These are phyloP conservation scores for Alternaria sp. DNA, from an alignment of 2,329 filamentous ascomycete species.

Conservation along the genomic window DNA sequence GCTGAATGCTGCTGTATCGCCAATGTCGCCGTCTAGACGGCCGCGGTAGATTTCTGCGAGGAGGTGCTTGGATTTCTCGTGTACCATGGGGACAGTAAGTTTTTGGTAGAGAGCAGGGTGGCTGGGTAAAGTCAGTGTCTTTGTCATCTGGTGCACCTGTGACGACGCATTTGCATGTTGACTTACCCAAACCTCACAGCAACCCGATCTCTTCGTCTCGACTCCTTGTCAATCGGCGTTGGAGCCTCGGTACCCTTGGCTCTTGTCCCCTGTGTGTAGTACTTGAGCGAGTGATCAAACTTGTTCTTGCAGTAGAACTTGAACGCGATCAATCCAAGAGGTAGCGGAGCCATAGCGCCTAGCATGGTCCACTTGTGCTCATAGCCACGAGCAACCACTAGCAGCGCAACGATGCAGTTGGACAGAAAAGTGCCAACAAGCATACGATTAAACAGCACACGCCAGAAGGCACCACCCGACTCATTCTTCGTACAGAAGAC, in stretches of 20 bases:
- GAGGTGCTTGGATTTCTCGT: conserved; percentile 86
- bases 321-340: conserved; percentile 80
- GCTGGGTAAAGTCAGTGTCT: conserved; percentile 44
- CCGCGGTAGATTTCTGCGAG: conserved; percentile 87
- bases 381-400: conserved; percentile 72
- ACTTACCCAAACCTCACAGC: conserved; percentile 72
- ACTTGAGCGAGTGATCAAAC: conserved; percentile 83
- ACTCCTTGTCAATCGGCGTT: conserved; percentile 54
- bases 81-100: conserved; percentile 93
- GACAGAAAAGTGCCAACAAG: conserved; percentile 81
- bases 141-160: too few species aligned
- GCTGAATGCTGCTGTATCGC: conserved; percentile 75
- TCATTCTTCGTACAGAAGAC: conserved; percentile 97
- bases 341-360: conserved; percentile 74
- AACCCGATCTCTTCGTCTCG: conserved; percentile 68
- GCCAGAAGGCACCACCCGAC: conserved; percentile 92
- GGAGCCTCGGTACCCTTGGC: conserved; percentile 60
- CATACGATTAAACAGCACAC: conserved; percentile 89
- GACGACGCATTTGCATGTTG: too few species aligned
- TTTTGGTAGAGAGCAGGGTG: conserved; percentile 90
- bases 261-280: conserved; percentile 72
- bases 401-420: conserved; percentile 79
- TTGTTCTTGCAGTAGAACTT: conserved; percentile 80
- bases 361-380: conserved; percentile 63
- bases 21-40: conserved; percentile 69